Evolutionary conservation across 352 stramenopile species (phyloP).

Genomic region (Blastocystis sp.): DNA sequence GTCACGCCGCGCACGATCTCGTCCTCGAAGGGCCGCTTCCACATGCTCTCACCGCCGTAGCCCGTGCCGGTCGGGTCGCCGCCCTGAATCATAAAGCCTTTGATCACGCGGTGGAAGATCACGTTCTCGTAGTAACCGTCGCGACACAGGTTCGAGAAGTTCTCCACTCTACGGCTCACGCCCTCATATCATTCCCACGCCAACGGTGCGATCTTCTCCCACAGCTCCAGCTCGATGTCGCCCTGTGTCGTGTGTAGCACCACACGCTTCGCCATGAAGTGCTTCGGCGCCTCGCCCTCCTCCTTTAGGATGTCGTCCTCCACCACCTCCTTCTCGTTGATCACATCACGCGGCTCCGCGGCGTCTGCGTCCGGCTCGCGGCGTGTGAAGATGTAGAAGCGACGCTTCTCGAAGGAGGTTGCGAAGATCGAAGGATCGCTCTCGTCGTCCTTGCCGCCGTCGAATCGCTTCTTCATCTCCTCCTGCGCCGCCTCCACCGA

Average conservation of each 20-base stretch:
- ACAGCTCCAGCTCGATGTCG: conserved; percentile 94
- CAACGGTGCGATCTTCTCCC: conserved; percentile 80
- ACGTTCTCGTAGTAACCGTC: conserved; percentile 97
- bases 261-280: conserved; percentile 72
- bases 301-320: conserved; percentile 86
- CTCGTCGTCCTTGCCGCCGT: conserved; percentile 73
- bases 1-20: conserved; percentile 90
- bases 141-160: conserved; percentile 91
- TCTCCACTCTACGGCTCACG: conserved; percentile 86
- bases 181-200: conserved; percentile 12
- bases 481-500: conserved; percentile 71
- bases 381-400: conserved; percentile 94
- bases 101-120: conserved; percentile 98
- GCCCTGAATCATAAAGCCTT: conserved; percentile 96
- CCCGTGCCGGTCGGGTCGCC: conserved; percentile 85
- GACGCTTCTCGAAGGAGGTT: conserved; percentile 83
- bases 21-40: conserved; percentile 97
- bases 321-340: conserved; percentile 94
- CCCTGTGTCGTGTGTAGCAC: conserved; percentile 95
- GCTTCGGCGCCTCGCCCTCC: conserved; percentile 77
- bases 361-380: conserved; percentile 85
- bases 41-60: conserved; percentile 96
- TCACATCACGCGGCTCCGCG: conserved; percentile 81
- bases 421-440: conserved; percentile 83
- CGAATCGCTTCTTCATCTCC: conserved; percentile 75